Conservation (phyloP, 768 basidiomycete species). For the Lepiota brunneoincarnata region DNA sequence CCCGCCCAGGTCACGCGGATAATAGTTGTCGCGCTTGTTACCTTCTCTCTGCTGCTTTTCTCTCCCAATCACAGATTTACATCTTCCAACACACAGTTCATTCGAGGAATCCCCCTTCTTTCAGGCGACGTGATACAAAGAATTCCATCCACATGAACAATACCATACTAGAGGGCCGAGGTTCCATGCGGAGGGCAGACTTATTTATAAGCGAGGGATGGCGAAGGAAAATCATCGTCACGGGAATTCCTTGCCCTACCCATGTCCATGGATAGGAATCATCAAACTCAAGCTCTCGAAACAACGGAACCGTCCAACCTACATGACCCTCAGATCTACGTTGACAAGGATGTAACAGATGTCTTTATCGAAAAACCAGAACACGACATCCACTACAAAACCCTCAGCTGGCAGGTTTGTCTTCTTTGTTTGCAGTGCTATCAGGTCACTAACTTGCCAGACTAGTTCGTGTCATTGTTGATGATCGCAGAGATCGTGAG, state of each 20-base stretch:
- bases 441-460: neutral
- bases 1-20: too few species aligned
- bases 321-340: neutral
- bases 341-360: slow-evolving; percentile 22
- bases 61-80: too few species aligned
- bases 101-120: too few species aligned
- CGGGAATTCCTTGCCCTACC: neutral
- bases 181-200: too few species aligned
- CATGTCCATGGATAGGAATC: neutral
- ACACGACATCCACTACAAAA: slow-evolving; percentile 51
- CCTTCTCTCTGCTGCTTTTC: too few species aligned
- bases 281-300: neutral
- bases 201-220: too few species aligned
- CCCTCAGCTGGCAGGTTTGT: slow-evolving; percentile 47
- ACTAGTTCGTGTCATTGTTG: slow-evolving; percentile 43
- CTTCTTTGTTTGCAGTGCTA: neutral
- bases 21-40: too few species aligned
- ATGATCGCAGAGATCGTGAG: slow-evolving; percentile 60
- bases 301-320: neutral
- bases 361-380: slow-evolving; percentile 44
- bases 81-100: too few species aligned
- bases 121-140: too few species aligned
- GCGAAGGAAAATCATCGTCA: neutral
- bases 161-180: too few species aligned
- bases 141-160: too few species aligned